Evolutionary conservation across 2,329 filamentous ascomycete species (phyloP).

Genomic region (Calonectria ilicicola): DNA sequence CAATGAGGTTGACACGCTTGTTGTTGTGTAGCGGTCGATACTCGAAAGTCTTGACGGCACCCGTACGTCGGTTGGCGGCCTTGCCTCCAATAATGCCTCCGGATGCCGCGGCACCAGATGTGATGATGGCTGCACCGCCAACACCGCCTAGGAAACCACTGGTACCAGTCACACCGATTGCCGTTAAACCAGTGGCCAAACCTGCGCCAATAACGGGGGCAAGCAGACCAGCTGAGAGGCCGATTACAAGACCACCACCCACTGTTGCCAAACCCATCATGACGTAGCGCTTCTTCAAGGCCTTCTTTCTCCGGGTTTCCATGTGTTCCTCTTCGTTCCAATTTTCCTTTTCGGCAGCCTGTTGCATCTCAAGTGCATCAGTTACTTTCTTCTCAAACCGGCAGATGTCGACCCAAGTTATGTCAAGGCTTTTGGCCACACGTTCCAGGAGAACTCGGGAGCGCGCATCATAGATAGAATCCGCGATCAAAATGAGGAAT

Average conservation of each 20-base stretch:
- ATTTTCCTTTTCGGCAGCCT: slow-evolving; percentile 92
- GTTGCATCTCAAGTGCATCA: slow-evolving; percentile 97
- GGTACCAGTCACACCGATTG: slow-evolving; percentile 92
- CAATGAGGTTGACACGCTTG: slow-evolving; percentile 94
- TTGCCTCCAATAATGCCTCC: slow-evolving; percentile 88
- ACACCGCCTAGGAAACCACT: slow-evolving; percentile 90
- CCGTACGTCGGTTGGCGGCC: slow-evolving; percentile 88
- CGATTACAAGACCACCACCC: slow-evolving; percentile 94
- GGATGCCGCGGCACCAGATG: slow-evolving; percentile 86
- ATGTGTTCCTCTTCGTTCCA: slow-evolving; percentile 98
- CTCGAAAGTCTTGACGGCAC: slow-evolving; percentile 95
- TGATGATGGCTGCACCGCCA: slow-evolving; percentile 94
- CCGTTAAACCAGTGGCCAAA: slow-evolving; percentile 93
- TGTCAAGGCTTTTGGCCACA: slow-evolving; percentile 82
- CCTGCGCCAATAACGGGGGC: slow-evolving; percentile 95
- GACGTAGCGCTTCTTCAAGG: slow-evolving; percentile 85
- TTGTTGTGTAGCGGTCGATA: slow-evolving; percentile 98
- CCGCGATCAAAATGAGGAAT: slow-evolving; percentile 95
- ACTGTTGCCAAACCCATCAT: slow-evolving; percentile 98
- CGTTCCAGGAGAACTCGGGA: slow-evolving; percentile 87
- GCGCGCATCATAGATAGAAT: slow-evolving; percentile 90
- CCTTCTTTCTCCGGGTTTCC: slow-evolving; percentile 84
- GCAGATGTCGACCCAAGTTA: slow-evolving; percentile 93
- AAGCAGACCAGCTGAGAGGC: slow-evolving; percentile 89
- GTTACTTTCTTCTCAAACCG: slow-evolving; percentile 97